Evolutionary conservation across 345 rosid genomes (phyloP), one percentile per base, ranked within the genome.

Genomic region (Jatropha curcas): DNA sequence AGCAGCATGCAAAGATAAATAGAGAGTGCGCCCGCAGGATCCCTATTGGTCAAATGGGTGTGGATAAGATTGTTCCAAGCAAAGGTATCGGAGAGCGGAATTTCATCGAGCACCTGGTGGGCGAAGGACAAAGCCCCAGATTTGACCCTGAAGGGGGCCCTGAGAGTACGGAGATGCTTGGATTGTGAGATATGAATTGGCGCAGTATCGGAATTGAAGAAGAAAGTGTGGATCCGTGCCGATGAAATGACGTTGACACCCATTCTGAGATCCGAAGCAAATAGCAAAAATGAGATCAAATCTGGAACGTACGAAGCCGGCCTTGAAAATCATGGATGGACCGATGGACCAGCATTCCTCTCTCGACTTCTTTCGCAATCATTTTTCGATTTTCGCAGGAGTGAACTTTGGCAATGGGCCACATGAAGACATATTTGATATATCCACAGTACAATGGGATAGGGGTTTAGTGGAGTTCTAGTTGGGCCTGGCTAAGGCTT

Each of bases 51-150:
- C 68, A 87, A 81, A 69, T 74, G 74, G 72, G 78, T 37, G 64
- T 81, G 85, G 66, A 83, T 84, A 37, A 83, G 81, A 22, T 56
- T 72, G 80, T 84, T 84, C 88, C 90, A 84, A 9, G 82, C 62
- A 25, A 77, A 81, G 6, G 82, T 75, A 56, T 43, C 41, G 81
- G 80, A 69, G 0, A 17, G 70, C 59, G 84, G 82, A 68, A 83
- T 84, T 84, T 85, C 82, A 70, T 80, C 86, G 77, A 85, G 53
- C 85, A 68, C 48, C 35, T 82, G 78, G 55, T 39, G 85, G 77
- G 83, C 35, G 10, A 73, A 30, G 11, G 65, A 67, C 30, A 28
- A 16, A 31, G 14, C 56, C 24, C 34, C 59, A 10, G 37, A 9
- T 46, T 48, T 65, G 8, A 46, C 7, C 27, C 8, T 12, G 2